Conservation (phyloP, 176 grass and related monocot genomes). For the Otatea glauca region DNA sequence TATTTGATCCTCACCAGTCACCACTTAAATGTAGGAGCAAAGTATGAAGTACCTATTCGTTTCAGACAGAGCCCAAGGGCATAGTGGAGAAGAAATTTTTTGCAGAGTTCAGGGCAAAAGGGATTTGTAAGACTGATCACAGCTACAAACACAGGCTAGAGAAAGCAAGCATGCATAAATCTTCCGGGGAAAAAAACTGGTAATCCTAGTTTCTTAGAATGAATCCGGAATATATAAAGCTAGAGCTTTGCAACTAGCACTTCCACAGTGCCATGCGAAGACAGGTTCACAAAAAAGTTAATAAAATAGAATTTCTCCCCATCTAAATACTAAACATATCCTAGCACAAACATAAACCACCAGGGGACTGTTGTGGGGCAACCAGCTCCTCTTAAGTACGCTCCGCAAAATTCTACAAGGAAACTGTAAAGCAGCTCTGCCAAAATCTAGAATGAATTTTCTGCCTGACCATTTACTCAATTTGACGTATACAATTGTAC, state of each 20-base stretch:
- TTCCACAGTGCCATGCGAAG: background rate
- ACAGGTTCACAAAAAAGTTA: background rate
- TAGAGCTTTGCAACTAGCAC: background rate
- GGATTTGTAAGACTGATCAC: background rate
- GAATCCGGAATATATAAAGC: background rate
- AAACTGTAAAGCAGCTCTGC: background rate
- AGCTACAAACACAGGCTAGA: background rate
- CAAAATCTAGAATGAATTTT: background rate
- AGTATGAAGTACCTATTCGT: background rate
- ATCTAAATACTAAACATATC: background rate
- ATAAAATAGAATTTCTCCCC: background rate
- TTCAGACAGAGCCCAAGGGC: background rate
- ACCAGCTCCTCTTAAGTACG: no score
- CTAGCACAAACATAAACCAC: background rate
- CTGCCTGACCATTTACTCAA: background rate
- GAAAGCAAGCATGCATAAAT: background rate
- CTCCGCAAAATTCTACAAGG: background rate
- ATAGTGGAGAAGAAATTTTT: background rate
- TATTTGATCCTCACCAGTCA: background rate
- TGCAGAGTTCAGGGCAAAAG: background rate
- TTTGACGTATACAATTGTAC: background rate
- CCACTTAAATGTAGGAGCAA: background rate
- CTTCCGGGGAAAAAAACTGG: background rate
- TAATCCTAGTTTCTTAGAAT: background rate
- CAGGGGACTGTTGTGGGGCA: background rate